Base-by-base conservation (phyloP, 2,329 filamentous ascomycete species). In the Claviceps quebecensis region DNA sequence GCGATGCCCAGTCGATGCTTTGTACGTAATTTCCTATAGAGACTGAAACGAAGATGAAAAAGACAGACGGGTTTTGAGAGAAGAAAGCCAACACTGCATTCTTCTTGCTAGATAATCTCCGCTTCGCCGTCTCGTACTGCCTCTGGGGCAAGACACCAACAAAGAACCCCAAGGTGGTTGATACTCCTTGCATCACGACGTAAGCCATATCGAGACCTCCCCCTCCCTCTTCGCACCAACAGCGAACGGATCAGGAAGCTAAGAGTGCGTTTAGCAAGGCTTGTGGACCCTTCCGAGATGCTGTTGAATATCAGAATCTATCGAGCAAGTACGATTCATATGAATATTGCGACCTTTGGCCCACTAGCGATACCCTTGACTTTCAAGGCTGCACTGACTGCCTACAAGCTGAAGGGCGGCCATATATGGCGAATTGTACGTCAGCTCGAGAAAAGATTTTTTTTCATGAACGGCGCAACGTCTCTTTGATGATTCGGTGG, bases 61-160 rank as follows among this genome's bases (percentile, higher is more conserved):
- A 29, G 26, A 29, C 26, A 29, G 26, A 29, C 3, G 26, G 26
- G 2, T 9, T 29, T 29, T 29, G 26, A 29, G 26, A 29, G 26
- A 29, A 29, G 26, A 29, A 9, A 29, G 9, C 26, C 26, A 29
- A 29, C 26, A 11, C 8, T 29, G 8, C 3, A 29, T 16, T 36
- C n/a, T n/a, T 19, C 45, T 45, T 29, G n/a, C 14, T 29, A 81
- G 78, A 81, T 56, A 83, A 83, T 56, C 56, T 81, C 49, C 71
- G 80, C 59, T 81, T 73, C 58, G 69, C 76, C 5, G 56, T 74
- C 1, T 74, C 74, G 1, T 72, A 73, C 57, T 84, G 80, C 58
- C 57, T 83, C 1, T 83, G 72, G 53, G 74, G 74, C 2, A 11
- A 45, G 3, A 61, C 64, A 5, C 72, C 72, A 4, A 13, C 29